A percentile compares a stretch with the other conserved stretches of the same genome.
Conservation (phyloP, 2,329 filamentous ascomycete genomes). For the Dryadomyces quercivorus region DNA sequence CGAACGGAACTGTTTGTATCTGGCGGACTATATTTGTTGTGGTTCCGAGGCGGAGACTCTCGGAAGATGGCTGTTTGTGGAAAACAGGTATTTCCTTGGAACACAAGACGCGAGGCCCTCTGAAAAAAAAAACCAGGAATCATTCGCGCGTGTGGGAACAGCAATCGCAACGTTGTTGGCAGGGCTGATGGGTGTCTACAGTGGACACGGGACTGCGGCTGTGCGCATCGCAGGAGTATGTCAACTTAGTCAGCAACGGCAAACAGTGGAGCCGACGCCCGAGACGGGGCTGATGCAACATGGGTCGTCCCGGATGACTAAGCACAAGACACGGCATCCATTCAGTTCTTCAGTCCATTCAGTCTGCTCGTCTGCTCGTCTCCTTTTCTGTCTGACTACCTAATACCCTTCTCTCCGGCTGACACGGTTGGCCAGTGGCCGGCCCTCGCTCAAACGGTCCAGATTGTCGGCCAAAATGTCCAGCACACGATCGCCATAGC, state of each 20-base stretch:
- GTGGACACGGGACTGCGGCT: background rate
- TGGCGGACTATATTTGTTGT: background rate
- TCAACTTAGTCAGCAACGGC: background rate
- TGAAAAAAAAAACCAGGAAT: background rate
- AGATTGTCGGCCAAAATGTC: constrained; percentile 31
- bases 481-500: constrained; percentile 27
- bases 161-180: background rate
- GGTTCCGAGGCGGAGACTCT: background rate
- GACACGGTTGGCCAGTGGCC: constrained; percentile 12
- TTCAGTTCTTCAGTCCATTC: too few species aligned
- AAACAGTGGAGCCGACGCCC: too few species aligned
- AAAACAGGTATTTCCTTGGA: too few species aligned
- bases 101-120: too few species aligned
- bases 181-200: background rate
- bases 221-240: background rate
- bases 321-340: too few species aligned
- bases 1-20: background rate
- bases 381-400: too few species aligned
- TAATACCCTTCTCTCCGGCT: constrained; percentile 13
- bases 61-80: too few species aligned
- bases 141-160: background rate
- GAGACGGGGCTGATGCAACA: too few species aligned
- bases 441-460: constrained; percentile 9
- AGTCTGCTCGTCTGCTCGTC: too few species aligned
- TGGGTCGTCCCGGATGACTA: background rate